These are phyloP conservation scores for Aspergillus novoparasiticus DNA, from an alignment of 2,329 filamentous ascomycete species.

Conservation along the genomic window DNA sequence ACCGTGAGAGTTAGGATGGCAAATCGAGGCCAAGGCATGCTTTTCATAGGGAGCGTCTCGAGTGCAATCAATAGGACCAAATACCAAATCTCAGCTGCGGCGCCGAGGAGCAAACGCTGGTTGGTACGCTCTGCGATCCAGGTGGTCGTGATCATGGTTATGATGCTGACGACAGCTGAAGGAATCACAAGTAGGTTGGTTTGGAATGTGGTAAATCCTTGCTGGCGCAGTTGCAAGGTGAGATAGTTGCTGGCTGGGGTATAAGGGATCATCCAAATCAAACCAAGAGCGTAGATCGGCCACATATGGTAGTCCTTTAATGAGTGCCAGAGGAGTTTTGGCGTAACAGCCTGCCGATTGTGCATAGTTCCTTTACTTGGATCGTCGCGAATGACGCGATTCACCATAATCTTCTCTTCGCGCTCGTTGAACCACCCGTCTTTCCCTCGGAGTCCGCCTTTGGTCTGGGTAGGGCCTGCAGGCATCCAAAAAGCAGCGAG, in stretches of 20 bases:
- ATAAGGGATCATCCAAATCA: conserved; percentile 57
- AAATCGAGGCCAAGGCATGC: conserved; percentile 54
- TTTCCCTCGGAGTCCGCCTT: conserved; percentile 59
- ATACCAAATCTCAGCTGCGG: conserved; percentile 54
- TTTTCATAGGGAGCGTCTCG: conserved; percentile 47
- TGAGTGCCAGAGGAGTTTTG: conserved; percentile 45
- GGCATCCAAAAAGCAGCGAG: conserved; percentile 50
- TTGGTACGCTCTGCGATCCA: conserved; percentile 55
- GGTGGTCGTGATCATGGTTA: conserved; percentile 55
- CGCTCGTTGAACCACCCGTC: conserved; percentile 65
- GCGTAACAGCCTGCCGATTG: conserved; percentile 38
- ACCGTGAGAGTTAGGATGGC: conserved; percentile 50
- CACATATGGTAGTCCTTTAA: conserved; percentile 48
- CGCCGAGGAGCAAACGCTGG: conserved; percentile 54
- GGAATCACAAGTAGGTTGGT: conserved; percentile 64
- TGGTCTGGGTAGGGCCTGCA: conserved; percentile 59
- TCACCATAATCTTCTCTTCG: conserved; percentile 56
- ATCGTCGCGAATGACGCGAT: conserved; percentile 49
- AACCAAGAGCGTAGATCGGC: conserved; percentile 56
- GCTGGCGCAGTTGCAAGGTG: conserved; percentile 43
- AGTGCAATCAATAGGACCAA: conserved; percentile 55
- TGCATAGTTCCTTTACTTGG: conserved; percentile 43
- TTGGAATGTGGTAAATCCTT: conserved; percentile 53
- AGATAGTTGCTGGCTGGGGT: conserved; percentile 32
- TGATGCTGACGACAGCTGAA: conserved; percentile 54